Evolutionary conservation across 345 rosid species (phyloP).

Genomic region (Dimocarpus longan): DNA sequence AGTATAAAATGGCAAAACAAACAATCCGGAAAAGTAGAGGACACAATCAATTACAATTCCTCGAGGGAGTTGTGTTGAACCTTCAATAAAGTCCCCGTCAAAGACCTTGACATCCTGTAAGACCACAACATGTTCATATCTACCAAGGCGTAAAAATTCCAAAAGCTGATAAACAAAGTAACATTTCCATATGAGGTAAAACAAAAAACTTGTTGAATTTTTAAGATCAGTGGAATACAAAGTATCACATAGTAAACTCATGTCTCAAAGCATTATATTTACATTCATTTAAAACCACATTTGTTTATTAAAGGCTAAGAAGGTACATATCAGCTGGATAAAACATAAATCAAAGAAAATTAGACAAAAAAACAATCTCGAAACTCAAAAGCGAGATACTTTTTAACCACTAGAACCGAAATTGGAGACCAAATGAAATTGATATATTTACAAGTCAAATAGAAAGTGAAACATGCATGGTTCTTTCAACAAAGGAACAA

Average conservation of each 20-base stretch:
- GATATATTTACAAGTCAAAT: background rate
- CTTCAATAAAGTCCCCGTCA: constrained; percentile 55
- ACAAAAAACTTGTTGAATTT: background rate
- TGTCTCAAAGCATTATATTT: background rate
- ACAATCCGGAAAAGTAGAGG: constrained; percentile 29
- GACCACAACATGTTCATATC: constrained; percentile 70
- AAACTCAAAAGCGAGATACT: constrained; percentile 36
- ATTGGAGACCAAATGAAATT: background rate
- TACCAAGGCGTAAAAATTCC: constrained; percentile 38
- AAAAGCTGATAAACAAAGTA: constrained; percentile 4
- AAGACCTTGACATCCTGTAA: constrained; percentile 64
- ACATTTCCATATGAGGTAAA: constrained; percentile 6
- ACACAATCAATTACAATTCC: constrained; percentile 82
- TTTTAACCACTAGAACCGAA: constrained; percentile 58
- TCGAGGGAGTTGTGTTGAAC: constrained; percentile 58
- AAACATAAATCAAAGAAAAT: constrained; percentile 10
- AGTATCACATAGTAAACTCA: background rate
- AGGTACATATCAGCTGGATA: constrained; percentile 71
- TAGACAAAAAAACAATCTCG: background rate
- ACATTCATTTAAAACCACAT: background rate
- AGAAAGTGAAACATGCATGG: constrained; percentile 55
- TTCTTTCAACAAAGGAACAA: background rate
- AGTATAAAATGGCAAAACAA: constrained; percentile 15
- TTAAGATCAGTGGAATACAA: background rate
- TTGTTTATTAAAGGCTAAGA: background rate